Percentiles rank a stretch among this genome's conserved stretches.
These are phyloP conservation scores for Aspergillus leporis DNA, from an alignment of 495 filamentous ascomycete genomes.

Conservation along the genomic window DNA sequence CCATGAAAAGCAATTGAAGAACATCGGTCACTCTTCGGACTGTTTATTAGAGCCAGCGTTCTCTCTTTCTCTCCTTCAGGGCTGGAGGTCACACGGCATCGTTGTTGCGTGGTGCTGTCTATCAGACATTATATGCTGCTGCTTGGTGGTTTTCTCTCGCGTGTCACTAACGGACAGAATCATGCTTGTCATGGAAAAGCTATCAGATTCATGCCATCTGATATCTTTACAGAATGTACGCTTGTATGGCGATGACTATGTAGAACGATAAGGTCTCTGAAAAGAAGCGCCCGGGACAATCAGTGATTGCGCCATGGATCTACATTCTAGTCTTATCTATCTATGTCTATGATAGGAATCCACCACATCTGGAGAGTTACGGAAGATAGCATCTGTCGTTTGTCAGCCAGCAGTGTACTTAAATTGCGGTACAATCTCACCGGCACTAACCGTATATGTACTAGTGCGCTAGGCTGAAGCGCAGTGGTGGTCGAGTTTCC, in stretches of 20 bases:
- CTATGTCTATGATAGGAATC: no score
- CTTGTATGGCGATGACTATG: neutral
- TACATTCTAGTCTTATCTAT: neutral
- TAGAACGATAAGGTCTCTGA: neutral
- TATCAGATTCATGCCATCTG: neutral
- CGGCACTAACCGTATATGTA: no score
- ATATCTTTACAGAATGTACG: neutral
- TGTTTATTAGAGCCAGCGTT: neutral
- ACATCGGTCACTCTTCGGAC: neutral
- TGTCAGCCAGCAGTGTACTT: no score
- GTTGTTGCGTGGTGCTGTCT: neutral
- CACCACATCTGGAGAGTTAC: no score
- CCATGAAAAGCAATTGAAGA: neutral
- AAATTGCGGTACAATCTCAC: no score
- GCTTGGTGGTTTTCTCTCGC: neutral
- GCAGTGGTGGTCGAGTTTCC: no score
- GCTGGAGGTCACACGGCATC: neutral
- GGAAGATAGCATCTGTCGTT: no score
- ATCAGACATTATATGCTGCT: neutral
- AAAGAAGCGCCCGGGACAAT: neutral
- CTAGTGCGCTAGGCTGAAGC: no score
- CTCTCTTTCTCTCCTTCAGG: neutral
- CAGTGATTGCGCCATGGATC: neutral
- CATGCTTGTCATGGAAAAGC: neutral
- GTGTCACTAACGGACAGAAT: constrained; percentile 9